Percentiles rank a stretch among this genome's conserved stretches.
These are phyloP conservation scores for Tuctoria greenei DNA, from an alignment of 176 grass and related monocot genomes.

Conservation along the genomic window DNA sequence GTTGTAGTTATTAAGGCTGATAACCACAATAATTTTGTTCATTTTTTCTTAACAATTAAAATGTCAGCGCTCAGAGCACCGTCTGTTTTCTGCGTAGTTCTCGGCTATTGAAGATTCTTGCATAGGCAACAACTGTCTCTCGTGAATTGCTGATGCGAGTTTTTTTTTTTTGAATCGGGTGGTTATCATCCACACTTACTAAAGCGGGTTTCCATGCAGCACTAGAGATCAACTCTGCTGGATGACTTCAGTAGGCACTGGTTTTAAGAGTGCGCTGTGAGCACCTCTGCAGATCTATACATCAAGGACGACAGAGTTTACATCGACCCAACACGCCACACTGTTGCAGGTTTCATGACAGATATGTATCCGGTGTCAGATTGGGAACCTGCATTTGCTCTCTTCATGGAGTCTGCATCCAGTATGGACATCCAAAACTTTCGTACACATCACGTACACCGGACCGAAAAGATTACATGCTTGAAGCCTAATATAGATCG, in stretches of 20 bases:
- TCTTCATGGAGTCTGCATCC: background rate
- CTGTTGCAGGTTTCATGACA: no score
- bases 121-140: slow-evolving; percentile 1
- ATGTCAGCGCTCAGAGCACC: background rate
- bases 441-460: slow-evolving; percentile 13
- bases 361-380: background rate
- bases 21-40: background rate
- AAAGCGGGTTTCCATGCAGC: no score
- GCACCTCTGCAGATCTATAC: no score
- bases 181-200: no score
- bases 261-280: no score
- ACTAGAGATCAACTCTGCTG: no score
- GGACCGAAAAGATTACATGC: background rate
- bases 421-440: background rate
- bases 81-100: no score
- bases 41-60: background rate
- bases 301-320: no score
- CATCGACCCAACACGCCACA: no score
- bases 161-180: no score
- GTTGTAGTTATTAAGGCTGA: background rate
- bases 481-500: background rate
- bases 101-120: background rate
- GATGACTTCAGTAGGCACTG: no score
- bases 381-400: background rate
- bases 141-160: background rate